Evolutionary conservation across 441 rosid genomes (phyloP), one percentile per base, ranked within the genome.

Genomic region (Omphalea diandra): DNA sequence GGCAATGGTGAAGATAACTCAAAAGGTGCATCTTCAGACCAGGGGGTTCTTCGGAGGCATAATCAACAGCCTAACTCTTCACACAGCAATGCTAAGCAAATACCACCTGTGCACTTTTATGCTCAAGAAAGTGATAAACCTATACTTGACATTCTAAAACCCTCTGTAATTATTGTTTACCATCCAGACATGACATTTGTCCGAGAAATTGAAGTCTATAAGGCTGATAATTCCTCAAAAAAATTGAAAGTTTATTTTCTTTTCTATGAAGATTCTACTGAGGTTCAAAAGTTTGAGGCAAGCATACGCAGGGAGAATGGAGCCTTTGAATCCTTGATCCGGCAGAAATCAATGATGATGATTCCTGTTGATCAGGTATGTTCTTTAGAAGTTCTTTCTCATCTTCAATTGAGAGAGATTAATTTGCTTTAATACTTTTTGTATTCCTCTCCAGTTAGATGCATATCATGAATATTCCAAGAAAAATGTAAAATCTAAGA

Each of bases 331-430:
- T 89, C 99, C 58, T 75, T 95, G 84, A 93, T 95, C 77, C 79
- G 98, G 80, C 99, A 89, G 84, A 95, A 95, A 77, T 90, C 98
- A 31, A 17, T 84, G 86, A 95, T 92, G 99, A 88, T 93, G 88
- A 90, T 95, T 76, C 96, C 98, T 55, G 92, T 95, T 35, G 88
- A 93, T 81, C 98, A 89, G 94, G 96, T 95, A 73, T 68, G 72
- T 7, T 43, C 15, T 44, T 44, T 49, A 6, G 61, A 5, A 36
- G 26, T 53, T 60, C 18, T 64, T 24, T 12, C 26, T 52, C 22
- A 46, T 69, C 3, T 27, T 67, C 61, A 41, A 1, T 36, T 20
- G 20, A 22, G 6, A 27, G 17, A 38, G 15, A 44, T 44, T 44
- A 15, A 44, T 44, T n/a, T 44, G 47, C 9, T 50, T 22, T 3